phyloP scores from a whole-genome alignment of 108 stramenopile genomes.

The Cyclotella choctawhatcheeana region DNA sequence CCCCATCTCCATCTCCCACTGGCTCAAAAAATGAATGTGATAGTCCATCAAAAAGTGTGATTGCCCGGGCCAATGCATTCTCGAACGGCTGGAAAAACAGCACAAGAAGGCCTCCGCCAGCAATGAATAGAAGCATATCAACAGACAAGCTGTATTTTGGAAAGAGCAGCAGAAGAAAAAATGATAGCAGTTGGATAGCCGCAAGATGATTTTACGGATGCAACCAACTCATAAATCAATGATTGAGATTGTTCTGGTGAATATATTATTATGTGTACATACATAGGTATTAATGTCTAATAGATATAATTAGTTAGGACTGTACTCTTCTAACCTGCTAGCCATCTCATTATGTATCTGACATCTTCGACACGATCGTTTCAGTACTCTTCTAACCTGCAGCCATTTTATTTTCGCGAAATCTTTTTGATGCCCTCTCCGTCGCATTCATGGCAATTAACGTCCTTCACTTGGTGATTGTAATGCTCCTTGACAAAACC shows the following conservation, averaged over 20 bases:
- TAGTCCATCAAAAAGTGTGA: not conserved
- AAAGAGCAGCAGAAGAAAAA: not conserved
- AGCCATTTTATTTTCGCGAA: too few species aligned
- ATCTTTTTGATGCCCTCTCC: constrained; percentile 17
- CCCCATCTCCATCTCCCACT: too few species aligned
- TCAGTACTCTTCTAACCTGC: too few species aligned
- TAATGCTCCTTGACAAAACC: constrained; percentile 24
- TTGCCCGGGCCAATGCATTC: not conserved
- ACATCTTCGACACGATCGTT: too few species aligned
- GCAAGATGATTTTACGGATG: too few species aligned
- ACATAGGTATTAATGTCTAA: too few species aligned
- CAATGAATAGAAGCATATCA: constrained; percentile 4
- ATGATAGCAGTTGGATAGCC: constrained; percentile 7
- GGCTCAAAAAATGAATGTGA: not conserved
- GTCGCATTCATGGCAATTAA: constrained; percentile 21
- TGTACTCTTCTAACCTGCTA: too few species aligned
- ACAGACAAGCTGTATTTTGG: constrained; percentile 7
- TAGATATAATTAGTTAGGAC: too few species aligned
- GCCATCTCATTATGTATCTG: too few species aligned
- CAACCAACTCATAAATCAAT: not conserved
- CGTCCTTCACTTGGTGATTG: constrained; percentile 34
- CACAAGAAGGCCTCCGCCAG: not conserved
- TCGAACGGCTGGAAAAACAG: constrained; percentile 6
- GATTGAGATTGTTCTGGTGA: not conserved
- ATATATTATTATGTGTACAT: not conserved